Percentiles rank a stretch among this genome's conserved stretches.
Evolutionary conservation across 495 filamentous ascomycete species (phyloP).

Genomic region (Aspergillus ellipticus): DNA sequence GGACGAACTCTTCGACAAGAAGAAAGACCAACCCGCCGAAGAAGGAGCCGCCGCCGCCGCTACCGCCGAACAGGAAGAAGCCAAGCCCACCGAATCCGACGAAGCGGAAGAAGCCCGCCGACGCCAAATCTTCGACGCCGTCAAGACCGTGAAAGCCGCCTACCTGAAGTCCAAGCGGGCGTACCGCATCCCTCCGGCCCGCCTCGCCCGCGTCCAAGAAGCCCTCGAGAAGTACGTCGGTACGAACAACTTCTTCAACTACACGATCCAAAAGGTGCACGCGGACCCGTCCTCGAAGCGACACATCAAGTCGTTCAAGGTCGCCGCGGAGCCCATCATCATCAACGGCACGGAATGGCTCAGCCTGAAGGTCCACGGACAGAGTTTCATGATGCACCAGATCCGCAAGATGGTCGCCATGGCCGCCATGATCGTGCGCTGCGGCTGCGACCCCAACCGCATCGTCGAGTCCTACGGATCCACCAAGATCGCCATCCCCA

Average conservation of each 20-base stretch:
- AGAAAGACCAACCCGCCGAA: constrained; percentile 6
- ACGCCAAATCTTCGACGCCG: constrained; percentile 50
- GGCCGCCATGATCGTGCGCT: constrained; percentile 77
- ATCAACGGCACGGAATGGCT: constrained; percentile 94
- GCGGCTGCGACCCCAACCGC: constrained; percentile 62
- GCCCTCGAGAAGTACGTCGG: constrained; percentile 69
- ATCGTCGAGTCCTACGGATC: constrained; percentile 67
- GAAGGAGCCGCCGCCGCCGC: neutral
- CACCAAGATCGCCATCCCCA: constrained; percentile 77
- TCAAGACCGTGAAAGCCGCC: constrained; percentile 72
- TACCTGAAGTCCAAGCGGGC: constrained; percentile 72
- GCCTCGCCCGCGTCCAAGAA: constrained; percentile 67
- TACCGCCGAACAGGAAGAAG: constrained; percentile 6
- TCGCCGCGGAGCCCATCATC: constrained; percentile 65
- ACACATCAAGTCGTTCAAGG: constrained; percentile 83
- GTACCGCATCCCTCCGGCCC: constrained; percentile 72
- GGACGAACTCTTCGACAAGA: constrained; percentile 11
- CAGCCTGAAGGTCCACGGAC: constrained; percentile 90
- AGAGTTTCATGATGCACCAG: constrained; percentile 99
- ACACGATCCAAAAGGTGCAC: constrained; percentile 81
- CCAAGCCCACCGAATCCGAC: constrained; percentile 12
- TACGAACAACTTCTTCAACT: constrained; percentile 91
- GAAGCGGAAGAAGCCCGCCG: constrained; percentile 26
- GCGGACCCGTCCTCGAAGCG: constrained; percentile 79
- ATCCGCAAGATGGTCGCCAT: constrained; percentile 98